phyloP scores from a whole-genome alignment of 2,329 filamentous ascomycete species.

The Piedraia hortae region DNA sequence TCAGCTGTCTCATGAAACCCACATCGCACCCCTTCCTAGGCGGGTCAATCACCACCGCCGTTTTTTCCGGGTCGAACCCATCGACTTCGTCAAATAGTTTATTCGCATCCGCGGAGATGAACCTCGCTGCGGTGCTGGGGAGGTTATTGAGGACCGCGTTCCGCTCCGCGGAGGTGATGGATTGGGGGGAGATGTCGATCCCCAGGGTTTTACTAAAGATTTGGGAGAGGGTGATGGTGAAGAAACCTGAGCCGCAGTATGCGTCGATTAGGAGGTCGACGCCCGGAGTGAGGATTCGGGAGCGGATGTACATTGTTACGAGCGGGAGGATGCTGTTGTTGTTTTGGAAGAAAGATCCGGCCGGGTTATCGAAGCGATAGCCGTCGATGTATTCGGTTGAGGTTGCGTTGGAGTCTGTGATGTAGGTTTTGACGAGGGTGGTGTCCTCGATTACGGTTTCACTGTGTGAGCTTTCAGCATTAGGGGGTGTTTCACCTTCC shows the following conservation, averaged over 20 bases:
- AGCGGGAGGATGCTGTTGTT: conserved; percentile 86
- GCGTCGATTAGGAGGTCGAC: conserved; percentile 87
- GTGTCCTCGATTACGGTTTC: conserved; percentile 28
- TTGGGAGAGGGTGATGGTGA: conserved; percentile 74
- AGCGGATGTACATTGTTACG: conserved; percentile 69
- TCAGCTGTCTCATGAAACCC: conserved; percentile 54
- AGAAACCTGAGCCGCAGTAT: conserved; percentile 89
- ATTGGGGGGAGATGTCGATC: conserved; percentile 63
- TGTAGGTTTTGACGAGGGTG: conserved; percentile 60
- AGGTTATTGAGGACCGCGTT: conserved; percentile 62
- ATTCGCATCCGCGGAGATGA: conserved; percentile 70
- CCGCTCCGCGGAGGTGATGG: conserved; percentile 47
- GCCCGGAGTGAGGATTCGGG: conserved; percentile 34
- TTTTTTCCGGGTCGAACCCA: conserved; percentile 48
- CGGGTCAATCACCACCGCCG: conserved; percentile 87
- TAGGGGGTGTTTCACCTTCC: conserved; percentile 8
- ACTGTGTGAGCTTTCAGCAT: conserved; percentile 10
- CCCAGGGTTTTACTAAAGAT: conserved; percentile 58
- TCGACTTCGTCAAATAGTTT: conserved; percentile 50
- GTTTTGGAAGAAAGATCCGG: conserved; percentile 95
- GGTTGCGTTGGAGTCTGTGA: conserved; percentile 59
- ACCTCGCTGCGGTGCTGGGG: conserved; percentile 37
- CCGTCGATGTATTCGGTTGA: conserved; percentile 69
- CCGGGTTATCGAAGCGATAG: conserved; percentile 70
- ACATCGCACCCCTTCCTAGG: conserved; percentile 83